Base-by-base conservation (phyloP, 352 stramenopile species). In the Albugo candida region DNA sequence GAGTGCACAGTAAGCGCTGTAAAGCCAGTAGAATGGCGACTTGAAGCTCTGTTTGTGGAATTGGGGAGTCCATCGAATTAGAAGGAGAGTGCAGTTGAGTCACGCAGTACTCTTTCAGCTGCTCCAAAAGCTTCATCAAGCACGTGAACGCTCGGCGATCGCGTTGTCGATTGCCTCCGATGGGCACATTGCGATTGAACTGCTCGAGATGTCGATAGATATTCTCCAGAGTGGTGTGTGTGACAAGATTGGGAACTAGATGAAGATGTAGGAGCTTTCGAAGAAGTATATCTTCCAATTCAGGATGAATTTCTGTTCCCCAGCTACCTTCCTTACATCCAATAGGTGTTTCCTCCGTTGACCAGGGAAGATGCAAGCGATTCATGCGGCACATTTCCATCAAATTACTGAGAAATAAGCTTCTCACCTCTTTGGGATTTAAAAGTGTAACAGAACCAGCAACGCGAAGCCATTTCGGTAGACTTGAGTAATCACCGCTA, bases 361-460 rank as follows among this genome's bases (percentile, higher is more conserved):
- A 92, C 78, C 74, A 88, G 8, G 72, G 71, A 27, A 92, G 67
- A 45, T 92, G 78, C 19, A 88, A 48, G 52, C 88, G 86, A 63
- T 88, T 92, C 70, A 88, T 83, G 8, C 73, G 69, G 36, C 74
- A 86, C 72, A 92, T 86, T 46, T 92, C 78, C 45, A 92, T 78
- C 61, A 92, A 63, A 45, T 92, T 92, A 53, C 70, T 75, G 40
- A 92, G 36, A 48, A 87, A 86, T 24, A 92, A 44, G 43, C 73
- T 92, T 44, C 78, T 58, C 19, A 70, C 60, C 45, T 87, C 78
- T 48, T 84, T 85, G 13, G 75, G 63, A 45, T 65, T 88, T 11
- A 92, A 55, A 11, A 92, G 40, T 14, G 74, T 84, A 12, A 73
- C 74, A 5, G 78, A 69, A 1, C 78, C 78, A 31, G 78, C 75